Percentiles rank a stretch among this genome's conserved stretches.
Conservation (phyloP, 2,329 filamentous ascomycete species). For the Epichloe scottii region DNA sequence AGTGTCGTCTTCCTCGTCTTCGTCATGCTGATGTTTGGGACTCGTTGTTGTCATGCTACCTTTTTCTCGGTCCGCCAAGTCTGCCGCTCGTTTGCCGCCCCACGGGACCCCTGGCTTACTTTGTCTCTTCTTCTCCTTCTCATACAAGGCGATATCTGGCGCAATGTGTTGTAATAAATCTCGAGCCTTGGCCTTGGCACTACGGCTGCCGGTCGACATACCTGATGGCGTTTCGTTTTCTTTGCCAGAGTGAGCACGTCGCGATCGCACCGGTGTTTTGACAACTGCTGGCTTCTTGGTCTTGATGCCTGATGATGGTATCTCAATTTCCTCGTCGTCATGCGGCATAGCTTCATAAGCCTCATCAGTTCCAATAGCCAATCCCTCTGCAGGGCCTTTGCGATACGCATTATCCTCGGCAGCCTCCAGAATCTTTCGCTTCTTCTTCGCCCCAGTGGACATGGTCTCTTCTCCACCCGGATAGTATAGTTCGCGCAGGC, state of each 20-base stretch:
- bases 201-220: slow-evolving; percentile 59
- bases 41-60: slow-evolving; percentile 28
- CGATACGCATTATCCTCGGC: slow-evolving; percentile 38
- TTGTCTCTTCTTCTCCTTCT: slow-evolving; percentile 80
- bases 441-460: slow-evolving; percentile 31
- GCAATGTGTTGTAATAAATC: slow-evolving; percentile 64
- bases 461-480: slow-evolving; percentile 43
- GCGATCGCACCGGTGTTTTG: slow-evolving; percentile 26
- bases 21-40: slow-evolving; percentile 30
- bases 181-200: slow-evolving; percentile 78
- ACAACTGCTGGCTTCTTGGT: slow-evolving; percentile 6
- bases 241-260: slow-evolving; percentile 49
- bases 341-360: slow-evolving; percentile 34
- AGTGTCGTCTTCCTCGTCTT: slow-evolving; percentile 33
- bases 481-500: slow-evolving; percentile 55
- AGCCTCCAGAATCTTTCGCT: slow-evolving; percentile 36
- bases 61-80: slow-evolving; percentile 41
- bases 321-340: slow-evolving; percentile 22
- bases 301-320: slow-evolving; percentile 19
- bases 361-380: slow-evolving; percentile 29
- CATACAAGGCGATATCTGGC: slow-evolving; percentile 76
- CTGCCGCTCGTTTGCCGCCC: slow-evolving; percentile 51
- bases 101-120: slow-evolving; percentile 38
- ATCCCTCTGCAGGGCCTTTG: slow-evolving; percentile 33
- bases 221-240: slow-evolving; percentile 72